These are phyloP conservation scores for Phytophthora meadii DNA, from an alignment of 352 stramenopile species.

Conservation along the genomic window DNA sequence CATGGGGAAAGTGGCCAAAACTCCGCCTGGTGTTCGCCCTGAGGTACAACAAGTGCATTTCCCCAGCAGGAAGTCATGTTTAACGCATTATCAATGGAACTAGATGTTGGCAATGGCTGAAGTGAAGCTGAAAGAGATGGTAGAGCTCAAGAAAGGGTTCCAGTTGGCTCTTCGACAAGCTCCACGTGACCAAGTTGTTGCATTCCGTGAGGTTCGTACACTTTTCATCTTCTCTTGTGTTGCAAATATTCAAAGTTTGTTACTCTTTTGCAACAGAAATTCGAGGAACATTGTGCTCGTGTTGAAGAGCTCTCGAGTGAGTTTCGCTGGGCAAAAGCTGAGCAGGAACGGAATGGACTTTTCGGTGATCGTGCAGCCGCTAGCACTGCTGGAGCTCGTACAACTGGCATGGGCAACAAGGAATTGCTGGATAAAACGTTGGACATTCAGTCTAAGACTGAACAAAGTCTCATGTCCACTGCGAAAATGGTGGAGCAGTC, in stretches of 20 bases:
- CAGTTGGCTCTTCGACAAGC: slow-evolving; percentile 82
- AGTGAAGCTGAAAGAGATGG: slow-evolving; percentile 84
- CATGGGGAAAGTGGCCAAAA: slow-evolving; percentile 86
- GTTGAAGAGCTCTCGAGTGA: slow-evolving; percentile 85
- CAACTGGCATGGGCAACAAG: slow-evolving; percentile 55
- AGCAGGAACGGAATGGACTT: slow-evolving; percentile 78
- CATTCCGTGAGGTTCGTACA: slow-evolving; percentile 70
- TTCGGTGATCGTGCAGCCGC: slow-evolving; percentile 68
- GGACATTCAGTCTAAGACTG: slow-evolving; percentile 87
- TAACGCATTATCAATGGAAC: background rate
- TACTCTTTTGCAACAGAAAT: slow-evolving; percentile 60
- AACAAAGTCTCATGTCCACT: slow-evolving; percentile 84
- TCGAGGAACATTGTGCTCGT: slow-evolving; percentile 78
- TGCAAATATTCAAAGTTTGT: background rate
- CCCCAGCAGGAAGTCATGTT: no score
- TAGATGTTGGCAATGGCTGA: slow-evolving; percentile 81
- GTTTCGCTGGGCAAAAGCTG: slow-evolving; percentile 80
- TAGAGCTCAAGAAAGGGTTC: slow-evolving; percentile 89
- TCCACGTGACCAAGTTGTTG: slow-evolving; percentile 65
- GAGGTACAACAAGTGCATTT: slow-evolving; percentile 46
- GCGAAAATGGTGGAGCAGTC: slow-evolving; percentile 89
- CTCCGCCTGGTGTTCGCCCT: slow-evolving; percentile 67
- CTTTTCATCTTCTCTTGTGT: background rate
- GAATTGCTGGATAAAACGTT: slow-evolving; percentile 80
- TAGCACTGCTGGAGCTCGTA: slow-evolving; percentile 19